Base-by-base conservation (phyloP, 768 basidiomycete species). In the Agaricus subrufescens region DNA sequence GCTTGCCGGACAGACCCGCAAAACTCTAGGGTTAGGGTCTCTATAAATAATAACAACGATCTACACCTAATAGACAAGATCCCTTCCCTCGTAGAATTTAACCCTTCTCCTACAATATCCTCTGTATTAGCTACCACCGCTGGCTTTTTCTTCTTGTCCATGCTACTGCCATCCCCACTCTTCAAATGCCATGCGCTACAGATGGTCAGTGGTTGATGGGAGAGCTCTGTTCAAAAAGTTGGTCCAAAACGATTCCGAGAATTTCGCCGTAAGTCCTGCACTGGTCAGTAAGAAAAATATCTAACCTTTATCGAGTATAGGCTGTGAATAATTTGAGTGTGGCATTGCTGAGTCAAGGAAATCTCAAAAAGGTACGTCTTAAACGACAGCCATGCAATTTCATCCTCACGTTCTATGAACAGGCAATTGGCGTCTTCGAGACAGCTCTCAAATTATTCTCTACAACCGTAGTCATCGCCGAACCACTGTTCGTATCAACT, bases 311-410 rank as follows among this genome's bases (percentile, higher is more conserved):
- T 34, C 34, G 27, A 8, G 46, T 38, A 1, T 45, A 86, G 86
- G 89, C 89, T 39, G 78, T 85, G 37, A 94, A 92, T 66, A 87
- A 93, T 63, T 71, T 91, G 2, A 80, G 86, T 0, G 91, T 93
- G 31, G 78, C 84, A 8, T 68, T 88, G 43, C 69, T 93, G 46
- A 81, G 80, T 56, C 85, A 87, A 61, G 91, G 91, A 4, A 82
- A 79, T 58, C 60, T 93, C 39, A 84, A 82, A 63, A 86, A 92
- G 79, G 89, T 86, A 12, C 39, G 71, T 61, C 19, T 19, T 19
- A 19, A 19, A 19, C 40, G 12, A 47, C 6, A 25, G 26, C 19
- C 19, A 19, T 19, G 19, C 19, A 19, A 19, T 52, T 29, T 46
- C 26, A 25, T 25, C 43, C 38, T 40, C 30, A 25, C 4, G 26